Evolutionary conservation across 1,284 basidiomycete species (phyloP).

Genomic region (Microbotryomycetes sp.): DNA sequence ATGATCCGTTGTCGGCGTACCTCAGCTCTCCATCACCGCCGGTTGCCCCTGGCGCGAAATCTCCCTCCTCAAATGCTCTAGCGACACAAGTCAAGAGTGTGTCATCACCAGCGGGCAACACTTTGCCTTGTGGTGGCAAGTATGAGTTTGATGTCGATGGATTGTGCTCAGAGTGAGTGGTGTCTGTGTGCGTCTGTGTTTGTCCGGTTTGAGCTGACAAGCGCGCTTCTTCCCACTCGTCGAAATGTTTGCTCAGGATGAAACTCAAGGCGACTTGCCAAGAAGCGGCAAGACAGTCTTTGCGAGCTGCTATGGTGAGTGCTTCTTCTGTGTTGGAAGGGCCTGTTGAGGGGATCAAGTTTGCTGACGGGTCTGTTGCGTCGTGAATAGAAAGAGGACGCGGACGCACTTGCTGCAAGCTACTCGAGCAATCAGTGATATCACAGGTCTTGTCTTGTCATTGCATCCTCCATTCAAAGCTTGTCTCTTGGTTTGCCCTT

Average conservation of each 20-base stretch:
- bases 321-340: constrained; percentile 11
- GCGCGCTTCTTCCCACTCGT: background rate
- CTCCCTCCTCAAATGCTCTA: background rate
- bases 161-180: constrained; percentile 26
- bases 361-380: no score
- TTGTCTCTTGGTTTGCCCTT: no score
- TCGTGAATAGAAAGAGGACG: no score
- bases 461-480: no score
- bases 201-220: background rate
- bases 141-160: constrained; percentile 32
- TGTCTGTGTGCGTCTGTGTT: no score
- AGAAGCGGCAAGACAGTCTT: constrained; percentile 26
- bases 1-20: constrained; percentile 2
- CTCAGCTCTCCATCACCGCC: constrained; percentile 7
- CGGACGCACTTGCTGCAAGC: background rate
- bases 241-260: constrained; percentile 8
- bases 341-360: background rate
- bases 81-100: background rate
- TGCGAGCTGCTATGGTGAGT: constrained; percentile 25
- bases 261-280: constrained; percentile 32
- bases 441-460: background rate
- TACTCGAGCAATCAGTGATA: no score
- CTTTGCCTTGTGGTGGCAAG: constrained; percentile 3
- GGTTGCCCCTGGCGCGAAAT: background rate
- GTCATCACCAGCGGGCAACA: background rate